These are phyloP conservation scores for Citrus sp. DNA, from an alignment of 345 rosid genomes.

Conservation along the genomic window DNA sequence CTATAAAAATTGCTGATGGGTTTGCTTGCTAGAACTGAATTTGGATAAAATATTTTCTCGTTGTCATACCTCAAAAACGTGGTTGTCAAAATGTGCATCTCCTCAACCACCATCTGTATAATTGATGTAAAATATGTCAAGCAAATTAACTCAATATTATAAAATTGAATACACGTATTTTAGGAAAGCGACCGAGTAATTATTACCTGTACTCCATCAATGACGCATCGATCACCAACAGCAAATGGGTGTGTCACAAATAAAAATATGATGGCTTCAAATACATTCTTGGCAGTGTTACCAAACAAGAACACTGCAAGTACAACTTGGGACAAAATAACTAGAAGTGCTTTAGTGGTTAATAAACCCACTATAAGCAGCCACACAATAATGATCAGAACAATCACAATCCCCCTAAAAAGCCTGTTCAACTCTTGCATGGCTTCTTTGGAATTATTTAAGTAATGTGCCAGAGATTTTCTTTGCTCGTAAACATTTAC, in stretches of 20 bases:
- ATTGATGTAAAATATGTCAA: background rate
- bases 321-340: constrained; percentile 39
- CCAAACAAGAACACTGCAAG: constrained; percentile 71
- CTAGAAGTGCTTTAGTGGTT: background rate
- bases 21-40: constrained; percentile 59
- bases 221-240: constrained; percentile 73
- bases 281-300: constrained; percentile 68
- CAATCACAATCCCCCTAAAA: background rate
- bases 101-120: constrained; percentile 69
- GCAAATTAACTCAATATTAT: background rate
- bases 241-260: constrained; percentile 74
- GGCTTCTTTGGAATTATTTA: background rate
- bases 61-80: constrained; percentile 64
- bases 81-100: constrained; percentile 72
- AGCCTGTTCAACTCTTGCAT: background rate
- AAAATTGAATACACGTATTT: background rate
- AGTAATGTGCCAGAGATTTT: background rate
- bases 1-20: constrained; percentile 54
- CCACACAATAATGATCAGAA: background rate
- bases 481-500: background rate
- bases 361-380: background rate
- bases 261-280: constrained; percentile 74
- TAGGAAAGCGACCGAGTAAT: background rate
- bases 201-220: constrained; percentile 69
- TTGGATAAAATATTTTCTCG: constrained; percentile 78